Base-by-base conservation (phyloP, 169 alveolate species). In the Hepatocystis sp. region DNA sequence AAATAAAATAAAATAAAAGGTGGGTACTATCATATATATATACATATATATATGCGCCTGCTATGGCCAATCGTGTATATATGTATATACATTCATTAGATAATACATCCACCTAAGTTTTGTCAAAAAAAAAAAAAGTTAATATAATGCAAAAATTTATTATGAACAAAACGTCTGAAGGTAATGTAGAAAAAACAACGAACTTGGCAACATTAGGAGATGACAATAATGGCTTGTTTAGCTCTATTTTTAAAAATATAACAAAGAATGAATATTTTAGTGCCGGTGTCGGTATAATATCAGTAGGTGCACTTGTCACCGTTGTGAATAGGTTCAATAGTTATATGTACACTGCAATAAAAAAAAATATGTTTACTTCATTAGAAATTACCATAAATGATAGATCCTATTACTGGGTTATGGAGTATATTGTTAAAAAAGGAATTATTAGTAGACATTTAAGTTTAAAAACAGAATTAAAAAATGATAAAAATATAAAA, bases 381-480 rank as follows among this genome's bases (percentile, higher is more conserved):
- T 46, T 92, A 39, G 95, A 92, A 76, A 88, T 92, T 0, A 91
- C 95, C 11, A 90, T 89, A 49, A 64, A 86, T 21, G 95, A 92
- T 67, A 85, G 58, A n/a, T 63, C 93, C 27, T 92, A 92, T 49
- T 91, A 85, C 25, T 90, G 93, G 93, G 90, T 92, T 21, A 49
- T 92, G 85, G 93, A 89, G 85, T 92, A 93, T 91, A 91, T 92
- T 2, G 85, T 66, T 7, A 84, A 66, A 4, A 84, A 84, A 17
- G 90, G 90, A 8, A 64, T 84, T 2, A 84, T 90, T 4, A 53
- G 93, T 51, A 85, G 91, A 91, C 90, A 64, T 27, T 76, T 60
- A 27, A 85, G 91, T 55, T 46, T 67, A 61, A 65, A 67, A 64
- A 71, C 85, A 47, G 64, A 66, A 4, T 53, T 66, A 53, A 39